Evolutionary conservation across 768 basidiomycete species (phyloP).

Genomic region (Macrolepiota dolichaula): DNA sequence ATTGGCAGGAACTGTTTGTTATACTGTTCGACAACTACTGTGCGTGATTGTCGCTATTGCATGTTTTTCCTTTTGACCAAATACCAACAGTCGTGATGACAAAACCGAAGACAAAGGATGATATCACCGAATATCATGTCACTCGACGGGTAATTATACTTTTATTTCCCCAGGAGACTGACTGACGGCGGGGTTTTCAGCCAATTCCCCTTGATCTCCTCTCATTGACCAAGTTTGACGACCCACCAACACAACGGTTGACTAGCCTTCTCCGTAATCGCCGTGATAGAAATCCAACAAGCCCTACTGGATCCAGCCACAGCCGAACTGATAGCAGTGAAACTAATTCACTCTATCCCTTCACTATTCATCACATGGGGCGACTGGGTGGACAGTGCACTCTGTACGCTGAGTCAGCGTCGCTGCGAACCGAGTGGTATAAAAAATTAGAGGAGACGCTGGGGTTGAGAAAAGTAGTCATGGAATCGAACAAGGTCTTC

Average conservation of each 20-base stretch:
- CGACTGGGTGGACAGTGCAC: constrained; percentile 84
- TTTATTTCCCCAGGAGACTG: neutral
- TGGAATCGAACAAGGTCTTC: constrained; percentile 93
- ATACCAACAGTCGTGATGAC: constrained; percentile 77
- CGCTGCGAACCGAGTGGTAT: constrained; percentile 83
- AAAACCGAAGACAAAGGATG: constrained; percentile 78
- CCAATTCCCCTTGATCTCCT: constrained; percentile 92
- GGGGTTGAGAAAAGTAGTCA: constrained; percentile 77
- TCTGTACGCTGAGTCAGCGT: constrained; percentile 79
- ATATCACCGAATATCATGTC: constrained; percentile 72
- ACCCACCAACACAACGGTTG: constrained; percentile 72
- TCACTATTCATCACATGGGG: constrained; percentile 87
- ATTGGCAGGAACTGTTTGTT: constrained; percentile 88
- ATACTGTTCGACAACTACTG: constrained; percentile 95
- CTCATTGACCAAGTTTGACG: constrained; percentile 79
- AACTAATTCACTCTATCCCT: constrained; percentile 79
- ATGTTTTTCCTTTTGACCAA: constrained; percentile 12
- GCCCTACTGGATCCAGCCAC: constrained; percentile 16
- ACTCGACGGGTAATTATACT: constrained; percentile 58
- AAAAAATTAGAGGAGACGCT: constrained; percentile 86
- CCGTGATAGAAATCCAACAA: constrained; percentile 31
- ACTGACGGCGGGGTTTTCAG: constrained; percentile 34
- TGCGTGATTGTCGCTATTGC: constrained; percentile 33
- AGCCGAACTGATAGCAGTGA: constrained; percentile 44
- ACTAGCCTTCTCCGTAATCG: constrained; percentile 70